Evolutionary conservation across 2,329 filamentous ascomycete genomes (phyloP).

Genomic region (Alternaria infectoria): DNA sequence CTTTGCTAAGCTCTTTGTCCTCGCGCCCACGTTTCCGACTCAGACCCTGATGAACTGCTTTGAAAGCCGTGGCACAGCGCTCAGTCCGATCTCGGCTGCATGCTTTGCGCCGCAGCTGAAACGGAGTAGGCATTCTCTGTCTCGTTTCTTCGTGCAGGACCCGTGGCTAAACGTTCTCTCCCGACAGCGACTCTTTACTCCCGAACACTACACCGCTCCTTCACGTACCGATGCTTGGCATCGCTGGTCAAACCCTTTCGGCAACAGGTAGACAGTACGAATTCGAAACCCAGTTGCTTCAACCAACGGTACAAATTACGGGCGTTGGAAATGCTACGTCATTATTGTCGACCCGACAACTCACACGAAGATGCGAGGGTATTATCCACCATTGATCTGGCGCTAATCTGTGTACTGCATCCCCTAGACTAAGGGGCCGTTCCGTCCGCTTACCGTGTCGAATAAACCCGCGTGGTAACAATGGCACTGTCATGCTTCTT

Average conservation of each 20-base stretch:
- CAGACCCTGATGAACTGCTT: neutral
- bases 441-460: conserved; percentile 2
- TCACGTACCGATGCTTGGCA: neutral
- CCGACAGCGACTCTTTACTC: neutral
- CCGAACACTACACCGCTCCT: neutral
- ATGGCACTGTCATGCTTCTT: neutral
- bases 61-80: neutral
- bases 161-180: neutral
- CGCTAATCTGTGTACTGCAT: neutral
- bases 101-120: neutral
- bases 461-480: neutral
- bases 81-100: neutral
- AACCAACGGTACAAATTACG: neutral
- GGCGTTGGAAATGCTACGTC: neutral
- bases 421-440: conserved; percentile 9
- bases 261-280: neutral
- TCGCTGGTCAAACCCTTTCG: neutral
- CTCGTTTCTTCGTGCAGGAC: neutral
- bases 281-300: neutral
- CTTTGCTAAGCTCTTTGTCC: neutral
- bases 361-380: neutral
- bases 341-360: neutral
- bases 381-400: neutral
- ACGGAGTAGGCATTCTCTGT: neutral
- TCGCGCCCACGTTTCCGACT: neutral